Evolutionary conservation across 2,329 filamentous ascomycete genomes (phyloP), one percentile per base, ranked within the genome.

Genomic region (Onygenales sp.): DNA sequence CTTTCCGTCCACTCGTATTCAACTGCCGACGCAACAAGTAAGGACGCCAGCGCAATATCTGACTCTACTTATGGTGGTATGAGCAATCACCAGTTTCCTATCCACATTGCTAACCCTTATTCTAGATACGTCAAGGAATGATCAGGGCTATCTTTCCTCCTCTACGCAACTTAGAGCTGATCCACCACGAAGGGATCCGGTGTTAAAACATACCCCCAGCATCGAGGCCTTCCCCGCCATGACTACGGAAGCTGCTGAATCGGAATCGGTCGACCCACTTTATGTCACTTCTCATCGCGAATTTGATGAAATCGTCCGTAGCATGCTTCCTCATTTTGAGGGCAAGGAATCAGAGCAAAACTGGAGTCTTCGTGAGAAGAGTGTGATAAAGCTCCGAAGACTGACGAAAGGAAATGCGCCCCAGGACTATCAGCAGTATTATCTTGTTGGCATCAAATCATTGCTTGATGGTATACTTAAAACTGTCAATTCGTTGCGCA

Each of bases 381-480:
- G 82, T 64, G 79, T 90, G 39, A 79, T 79, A 6, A 91, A 87
- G 59, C 71, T 97, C 48, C 83, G 92, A 51, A 81, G 83, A 58
- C 78, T 96, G 31, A 82, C 88, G 49, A 87, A 86, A 56, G 92
- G 92, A 53, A 97, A 97, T 66, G 87, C 85, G 4, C 82, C 87
- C 0, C 78, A 80, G 31, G 88, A 95, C 57, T 95, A 86, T 62
- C 78, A 82, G 42, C 82, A 84, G 33, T 75, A 79, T 2, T 95
- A 90, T 63, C 66, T 94, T 42, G 70, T 75, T 2, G 82, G 83
- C 17, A 79, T 95, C 56, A 89, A 90, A 61, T 76, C 75, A 40
- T 72, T 95, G 49, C 73, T 95, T 34, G 92, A 96, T 63, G 90
- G 91, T 52, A 91, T 96, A 51, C 78, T 96, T 65, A 96, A 96